A percentile compares a stretch with the other conserved stretches of the same genome.
These are phyloP conservation scores for Carex scoparia DNA, from an alignment of 176 grass and related monocot genomes.

Conservation along the genomic window DNA sequence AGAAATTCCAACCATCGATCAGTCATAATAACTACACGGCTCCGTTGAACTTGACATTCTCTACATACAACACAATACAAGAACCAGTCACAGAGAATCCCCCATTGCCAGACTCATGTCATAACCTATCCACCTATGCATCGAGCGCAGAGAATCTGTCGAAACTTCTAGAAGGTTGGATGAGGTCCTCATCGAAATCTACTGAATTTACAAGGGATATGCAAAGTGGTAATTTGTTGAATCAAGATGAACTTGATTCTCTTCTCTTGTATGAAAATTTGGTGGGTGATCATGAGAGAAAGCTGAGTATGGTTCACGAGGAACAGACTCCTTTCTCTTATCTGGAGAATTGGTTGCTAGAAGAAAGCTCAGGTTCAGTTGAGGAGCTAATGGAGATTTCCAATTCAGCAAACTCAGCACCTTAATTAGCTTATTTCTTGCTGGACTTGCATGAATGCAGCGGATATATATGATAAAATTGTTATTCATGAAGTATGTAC, in stretches of 20 bases:
- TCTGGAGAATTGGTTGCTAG: slow-evolving; percentile 34
- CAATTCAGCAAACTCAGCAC: neutral
- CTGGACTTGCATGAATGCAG: slow-evolving; percentile 6
- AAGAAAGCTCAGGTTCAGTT: slow-evolving; percentile 24
- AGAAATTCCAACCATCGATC: slow-evolving; percentile 9
- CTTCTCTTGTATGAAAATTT: slow-evolving; percentile 29
- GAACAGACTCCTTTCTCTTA: slow-evolving; percentile 15
- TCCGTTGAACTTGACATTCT: neutral
- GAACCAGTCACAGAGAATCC: neutral
- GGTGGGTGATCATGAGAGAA: neutral
- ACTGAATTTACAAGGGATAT: neutral
- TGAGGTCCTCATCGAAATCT: neutral
- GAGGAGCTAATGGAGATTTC: slow-evolving; percentile 28
- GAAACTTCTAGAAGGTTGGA: slow-evolving; percentile 29
- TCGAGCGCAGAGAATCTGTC: slow-evolving; percentile 32
- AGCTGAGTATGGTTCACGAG: neutral
- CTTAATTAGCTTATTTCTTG: slow-evolving; percentile 5
- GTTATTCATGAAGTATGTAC: neutral
- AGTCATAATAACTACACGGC: slow-evolving; percentile 12
- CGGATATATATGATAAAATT: neutral
- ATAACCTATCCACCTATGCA: slow-evolving; percentile 21
- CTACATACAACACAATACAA: neutral
- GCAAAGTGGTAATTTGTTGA: neutral
- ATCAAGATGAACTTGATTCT: slow-evolving; percentile 25
- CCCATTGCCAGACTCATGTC: neutral